phyloP scores from a whole-genome alignment of 441 rosid species.

The Gossypium laxum region DNA sequence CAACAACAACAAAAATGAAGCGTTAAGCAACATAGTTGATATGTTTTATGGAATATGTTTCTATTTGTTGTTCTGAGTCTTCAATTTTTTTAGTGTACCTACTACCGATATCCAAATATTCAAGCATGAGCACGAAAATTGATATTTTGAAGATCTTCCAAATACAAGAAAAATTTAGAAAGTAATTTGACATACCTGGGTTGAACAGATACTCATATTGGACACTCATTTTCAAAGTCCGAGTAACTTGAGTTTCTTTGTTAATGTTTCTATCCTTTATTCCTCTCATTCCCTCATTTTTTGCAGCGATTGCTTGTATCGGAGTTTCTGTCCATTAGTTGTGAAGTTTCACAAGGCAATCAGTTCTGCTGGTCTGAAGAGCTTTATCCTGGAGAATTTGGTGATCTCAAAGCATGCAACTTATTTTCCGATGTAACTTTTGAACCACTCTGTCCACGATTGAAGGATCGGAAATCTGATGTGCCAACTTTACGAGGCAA shows the following conservation, averaged over 20 bases:
- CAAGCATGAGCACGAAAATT: background rate
- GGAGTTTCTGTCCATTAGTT: conserved; percentile 40
- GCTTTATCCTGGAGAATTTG: conserved; percentile 66
- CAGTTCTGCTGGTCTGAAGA: conserved; percentile 45
- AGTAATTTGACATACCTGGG: background rate
- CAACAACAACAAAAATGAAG: background rate
- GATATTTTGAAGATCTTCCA: background rate
- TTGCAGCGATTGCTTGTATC: conserved; percentile 49
- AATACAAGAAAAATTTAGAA: background rate
- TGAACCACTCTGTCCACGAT: conserved; percentile 36
- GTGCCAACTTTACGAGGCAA: conserved; percentile 22
- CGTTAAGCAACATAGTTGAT: background rate
- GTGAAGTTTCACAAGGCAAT: conserved; percentile 31
- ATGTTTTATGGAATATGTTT: background rate
- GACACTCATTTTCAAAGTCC: background rate
- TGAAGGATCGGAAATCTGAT: conserved; percentile 29
- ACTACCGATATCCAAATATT: background rate
- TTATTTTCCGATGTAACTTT: conserved; percentile 34
- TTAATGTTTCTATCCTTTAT: background rate
- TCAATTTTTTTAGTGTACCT: background rate
- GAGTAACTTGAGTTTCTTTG: background rate
- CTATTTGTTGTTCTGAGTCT: background rate
- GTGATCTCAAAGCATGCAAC: conserved; percentile 44
- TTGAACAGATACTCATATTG: background rate
- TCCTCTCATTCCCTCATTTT: conserved; percentile 9